These are phyloP conservation scores for Lactarius psammicola DNA, from an alignment of 768 basidiomycete genomes.

Conservation along the genomic window DNA sequence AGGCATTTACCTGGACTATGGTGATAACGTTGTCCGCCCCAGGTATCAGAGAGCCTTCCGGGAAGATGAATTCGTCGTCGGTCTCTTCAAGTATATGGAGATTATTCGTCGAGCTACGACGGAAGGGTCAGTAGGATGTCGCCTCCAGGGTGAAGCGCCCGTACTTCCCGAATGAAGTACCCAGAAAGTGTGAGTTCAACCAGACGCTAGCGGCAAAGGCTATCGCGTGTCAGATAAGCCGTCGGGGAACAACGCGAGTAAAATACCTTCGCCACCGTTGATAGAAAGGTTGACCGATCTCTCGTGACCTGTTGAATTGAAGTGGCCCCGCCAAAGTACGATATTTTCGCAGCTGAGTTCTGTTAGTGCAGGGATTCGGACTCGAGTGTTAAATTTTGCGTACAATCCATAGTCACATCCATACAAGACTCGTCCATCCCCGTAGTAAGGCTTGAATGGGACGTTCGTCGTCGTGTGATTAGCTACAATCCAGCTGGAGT, in stretches of 20 bases:
- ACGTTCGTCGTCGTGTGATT: constrained; percentile 74
- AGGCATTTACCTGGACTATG: constrained; percentile 58
- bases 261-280: constrained; percentile 71
- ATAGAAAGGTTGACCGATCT: constrained; percentile 71
- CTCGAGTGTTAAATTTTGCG: constrained; percentile 10
- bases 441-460: constrained; percentile 64
- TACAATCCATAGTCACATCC: constrained; percentile 88
- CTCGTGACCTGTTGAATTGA: constrained; percentile 57
- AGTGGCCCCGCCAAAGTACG: constrained; percentile 82
- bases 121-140: constrained; percentile 3
- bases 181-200: constrained; percentile 70
- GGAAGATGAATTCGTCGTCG: constrained; percentile 65
- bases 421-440: constrained; percentile 75
- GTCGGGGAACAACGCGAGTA: constrained; percentile 7
- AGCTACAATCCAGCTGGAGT: constrained; percentile 62
- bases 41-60: constrained; percentile 48
- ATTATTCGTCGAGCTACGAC: constrained; percentile 65
- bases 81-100: constrained; percentile 59
- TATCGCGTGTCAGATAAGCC: constrained; percentile 30
- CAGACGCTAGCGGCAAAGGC: constrained; percentile 84
- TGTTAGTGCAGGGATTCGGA: constrained; percentile 1
- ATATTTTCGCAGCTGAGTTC: constrained; percentile 72
- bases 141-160: constrained; percentile 25
- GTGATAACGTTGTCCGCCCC: constrained; percentile 73
- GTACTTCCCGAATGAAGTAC: constrained; percentile 73